Conservation (phyloP, 331 rosid genomes). For the Rosa hybrid region DNA sequence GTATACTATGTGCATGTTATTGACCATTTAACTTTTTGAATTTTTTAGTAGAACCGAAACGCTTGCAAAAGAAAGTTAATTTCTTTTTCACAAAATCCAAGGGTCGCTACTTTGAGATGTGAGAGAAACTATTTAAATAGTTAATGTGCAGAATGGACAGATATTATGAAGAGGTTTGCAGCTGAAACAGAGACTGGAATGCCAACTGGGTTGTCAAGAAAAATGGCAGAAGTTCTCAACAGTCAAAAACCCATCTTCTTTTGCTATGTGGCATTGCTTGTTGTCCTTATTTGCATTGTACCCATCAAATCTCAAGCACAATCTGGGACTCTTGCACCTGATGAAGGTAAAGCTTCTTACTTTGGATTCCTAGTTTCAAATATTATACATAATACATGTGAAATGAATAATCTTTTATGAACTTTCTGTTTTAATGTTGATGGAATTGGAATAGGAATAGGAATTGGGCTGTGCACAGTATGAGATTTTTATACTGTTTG, state of each 20-base stretch:
- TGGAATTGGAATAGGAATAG: neutral
- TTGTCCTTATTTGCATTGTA: neutral
- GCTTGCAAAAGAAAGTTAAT: neutral
- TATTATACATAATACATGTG: neutral
- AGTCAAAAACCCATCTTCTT: neutral
- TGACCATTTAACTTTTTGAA: neutral
- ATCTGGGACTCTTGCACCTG: slow-evolving; percentile 15
- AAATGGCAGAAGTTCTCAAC: slow-evolving; percentile 1
- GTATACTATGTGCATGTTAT: neutral
- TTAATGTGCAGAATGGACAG: neutral
- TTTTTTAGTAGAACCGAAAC: too few relatives aligned
- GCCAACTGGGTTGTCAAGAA: neutral
- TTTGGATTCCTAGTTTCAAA: neutral
- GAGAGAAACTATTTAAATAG: neutral
- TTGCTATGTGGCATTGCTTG: neutral
- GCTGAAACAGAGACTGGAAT: neutral
- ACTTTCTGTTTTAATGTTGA: neutral
- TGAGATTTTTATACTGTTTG: neutral
- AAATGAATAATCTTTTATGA: neutral
- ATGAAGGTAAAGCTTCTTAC: slow-evolving; percentile 11
- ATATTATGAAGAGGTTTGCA: neutral
- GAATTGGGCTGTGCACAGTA: neutral
- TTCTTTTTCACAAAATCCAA: neutral
- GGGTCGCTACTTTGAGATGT: neutral
- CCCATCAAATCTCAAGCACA: slow-evolving; percentile 20